A percentile compares a stretch with the other conserved stretches of the same genome.
Evolutionary conservation across 116 monocot species (phyloP).

Genomic region (Iris pallida): DNA sequence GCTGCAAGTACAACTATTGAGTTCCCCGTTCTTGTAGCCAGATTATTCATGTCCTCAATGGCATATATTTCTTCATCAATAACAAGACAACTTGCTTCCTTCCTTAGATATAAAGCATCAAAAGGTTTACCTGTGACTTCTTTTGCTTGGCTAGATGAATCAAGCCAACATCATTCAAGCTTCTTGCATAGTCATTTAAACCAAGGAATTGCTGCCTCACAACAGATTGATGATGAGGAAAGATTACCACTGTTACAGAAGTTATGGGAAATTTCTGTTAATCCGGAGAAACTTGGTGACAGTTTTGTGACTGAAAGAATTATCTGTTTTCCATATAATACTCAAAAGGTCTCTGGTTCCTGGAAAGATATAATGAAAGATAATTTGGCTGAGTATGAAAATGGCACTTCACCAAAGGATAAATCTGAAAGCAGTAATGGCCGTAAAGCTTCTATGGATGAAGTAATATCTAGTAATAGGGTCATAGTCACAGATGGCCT

Average conservation of each 20-base stretch:
- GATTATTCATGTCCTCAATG: conserved; percentile 31
- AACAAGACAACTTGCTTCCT: conserved; percentile 50
- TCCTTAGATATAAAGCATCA: conserved; percentile 42
- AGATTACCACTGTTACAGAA: conserved; percentile 26
- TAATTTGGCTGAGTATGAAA: conserved; percentile 19
- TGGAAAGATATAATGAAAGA: conserved; percentile 53
- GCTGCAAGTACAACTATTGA: conserved; percentile 11
- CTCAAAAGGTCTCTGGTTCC: conserved; percentile 18
- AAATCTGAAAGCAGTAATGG: conserved; percentile 7
- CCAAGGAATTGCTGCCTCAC: conserved; percentile 18
- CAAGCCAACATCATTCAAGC: conserved; percentile 12
- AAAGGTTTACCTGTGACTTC: conserved; percentile 27
- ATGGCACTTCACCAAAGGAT: conserved; percentile 4
- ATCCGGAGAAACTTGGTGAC: conserved; percentile 34
- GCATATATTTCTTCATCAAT: conserved; percentile 50
- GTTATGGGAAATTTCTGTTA: conserved; percentile 53
- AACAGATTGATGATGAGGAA: conserved; percentile 26
- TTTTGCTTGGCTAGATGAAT: conserved; percentile 43
- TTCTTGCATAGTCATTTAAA: conserved; percentile 16
- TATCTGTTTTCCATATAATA: conserved; percentile 28
- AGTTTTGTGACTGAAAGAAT: conserved; percentile 42
- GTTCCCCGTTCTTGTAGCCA: conserved; percentile 18
- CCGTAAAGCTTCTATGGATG: conserved; percentile 8
- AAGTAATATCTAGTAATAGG: conserved; percentile 10
- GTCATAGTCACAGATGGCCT: conserved; percentile 8